Evolutionary conservation across 129 eudicot genomes (phyloP), one percentile per base, ranked within the genome.

Genomic region (Scalesia atractyloides): DNA sequence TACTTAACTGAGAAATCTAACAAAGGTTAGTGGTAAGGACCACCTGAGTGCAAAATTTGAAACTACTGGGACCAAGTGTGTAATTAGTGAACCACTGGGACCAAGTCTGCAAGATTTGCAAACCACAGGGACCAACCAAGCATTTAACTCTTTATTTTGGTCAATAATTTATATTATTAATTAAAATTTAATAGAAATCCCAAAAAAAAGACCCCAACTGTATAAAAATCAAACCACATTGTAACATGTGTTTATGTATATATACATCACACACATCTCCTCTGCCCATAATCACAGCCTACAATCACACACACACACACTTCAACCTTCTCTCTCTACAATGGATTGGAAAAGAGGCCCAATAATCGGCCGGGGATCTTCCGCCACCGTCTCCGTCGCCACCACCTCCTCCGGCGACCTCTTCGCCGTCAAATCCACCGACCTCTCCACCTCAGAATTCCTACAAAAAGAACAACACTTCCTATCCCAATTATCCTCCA

Each of bases 331-430:
- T 65, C 36, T 53, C 77, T 66, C 83, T 57, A 24, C 67, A 76
- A 89, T 89, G 98, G 79, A 82, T 34, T 89, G 95, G 95, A 87
- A 70, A 66, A 82, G 86, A 65, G 98, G 96, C 48, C 85, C 87
- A 44, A 69, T 63, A 37, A 70, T 92, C 66, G 96, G 98, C 76
- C 86, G 82, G 1, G 96, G 98, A 66, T 82, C 91, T 53, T 68
- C 79, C 84, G 96, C 98, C 82, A 76, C 80, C 16, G 98, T 92
- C 69, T 85, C 82, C 33, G 49, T 89, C 49, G 98, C 91, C 76
- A 76, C 85, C 83, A 52, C 80, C 64, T 0, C 72, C 79, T 18
- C 91, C 70, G 90, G 95, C 17, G 84, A 87, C 43, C 49, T 80
- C 13, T 75, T 92, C 15, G 96, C 96, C 30, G 96, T 83, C 67